Base-by-base conservation (phyloP, 805 yeast species). In the Isabelozyma gotoi region DNA sequence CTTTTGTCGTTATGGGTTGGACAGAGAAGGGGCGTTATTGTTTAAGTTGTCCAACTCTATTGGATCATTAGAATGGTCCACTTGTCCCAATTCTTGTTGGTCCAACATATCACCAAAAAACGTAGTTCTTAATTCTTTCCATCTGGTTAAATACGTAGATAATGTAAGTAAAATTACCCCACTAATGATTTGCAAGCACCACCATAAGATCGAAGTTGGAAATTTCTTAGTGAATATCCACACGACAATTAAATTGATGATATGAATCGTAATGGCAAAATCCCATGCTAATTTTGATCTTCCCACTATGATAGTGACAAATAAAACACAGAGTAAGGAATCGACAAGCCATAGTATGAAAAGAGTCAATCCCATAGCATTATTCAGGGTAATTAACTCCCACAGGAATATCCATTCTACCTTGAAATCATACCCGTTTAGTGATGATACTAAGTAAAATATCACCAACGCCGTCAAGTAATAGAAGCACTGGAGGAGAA, bases 251-350 rank as follows among this genome's bases (percentile, higher is more conserved):
- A 92, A 63, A 65, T 92, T 85, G 40, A 94, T 77, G 17, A 85
- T 80, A 63, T 94, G 97, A 12, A 92, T 80, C 0, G 99, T 94
- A n/a, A 92, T 59, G 8, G 96, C 97, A 68, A 94, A 92, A 65
- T 92, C 99, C 86, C 96, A 86, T 0, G 97, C 98, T 39, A 92
- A 69, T 62, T 92, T 94, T 34, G 96, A 86, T 44, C 98, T 73
- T 0, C 98, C 97, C 10, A 92, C 96, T 19, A 92, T 82, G 2
- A 91, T 65, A 1, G 96, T 88, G 57, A 92, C 82, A 58, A 88
- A 89, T 8, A 88, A 63, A 1, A 90, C 96, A 52, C 96, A 85
- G 33, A 94, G 69, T 36, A 94, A 73, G 0, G 97, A 76, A 60
- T 87, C 96, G 39, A 89, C 62, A 12, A 92, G 68, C 98, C 98